Conservation (phyloP, 495 filamentous ascomycete species). For the Tirmania nivea region DNA sequence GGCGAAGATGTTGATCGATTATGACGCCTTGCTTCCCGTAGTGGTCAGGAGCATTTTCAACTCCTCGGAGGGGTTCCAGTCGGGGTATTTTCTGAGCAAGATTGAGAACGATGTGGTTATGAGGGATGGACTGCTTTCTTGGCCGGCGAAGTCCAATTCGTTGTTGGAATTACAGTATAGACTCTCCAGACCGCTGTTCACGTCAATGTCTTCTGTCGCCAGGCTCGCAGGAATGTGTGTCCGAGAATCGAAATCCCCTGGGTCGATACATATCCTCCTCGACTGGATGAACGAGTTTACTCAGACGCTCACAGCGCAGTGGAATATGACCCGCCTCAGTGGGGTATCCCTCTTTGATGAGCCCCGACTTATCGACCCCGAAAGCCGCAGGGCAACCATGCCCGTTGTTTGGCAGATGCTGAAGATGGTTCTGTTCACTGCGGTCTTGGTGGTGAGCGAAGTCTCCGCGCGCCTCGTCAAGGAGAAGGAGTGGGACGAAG, state of each 20-base stretch:
- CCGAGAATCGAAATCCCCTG: constrained; percentile 38
- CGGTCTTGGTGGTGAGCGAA: constrained; percentile 53
- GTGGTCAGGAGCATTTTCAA: constrained; percentile 45
- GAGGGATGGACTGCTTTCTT: constrained; percentile 44
- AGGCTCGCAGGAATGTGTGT: constrained; percentile 52
- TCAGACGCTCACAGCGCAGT: constrained; percentile 49
- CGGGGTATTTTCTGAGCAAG: constrained; percentile 57
- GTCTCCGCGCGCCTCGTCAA: constrained; percentile 45
- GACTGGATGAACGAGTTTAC: constrained; percentile 53
- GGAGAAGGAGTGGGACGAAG: constrained; percentile 30
- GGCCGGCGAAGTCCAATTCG: constrained; percentile 35
- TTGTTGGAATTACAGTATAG: constrained; percentile 25
- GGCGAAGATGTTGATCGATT: constrained; percentile 37
- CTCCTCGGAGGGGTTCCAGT: constrained; percentile 54
- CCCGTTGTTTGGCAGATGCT: constrained; percentile 64
- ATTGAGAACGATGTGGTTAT: constrained; percentile 57
- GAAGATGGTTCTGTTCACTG: constrained; percentile 55
- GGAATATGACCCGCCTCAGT: constrained; percentile 67
- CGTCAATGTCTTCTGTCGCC: constrained; percentile 58
- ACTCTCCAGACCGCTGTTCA: constrained; percentile 44
- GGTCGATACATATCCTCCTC: constrained; percentile 41
- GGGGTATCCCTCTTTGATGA: constrained; percentile 66
- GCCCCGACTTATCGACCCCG: constrained; percentile 38
- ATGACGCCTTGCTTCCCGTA: constrained; percentile 51
- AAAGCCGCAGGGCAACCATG: constrained; percentile 46